Evolutionary conservation across 2,329 filamentous ascomycete genomes (phyloP).

Genomic region (Fusarium sp.): DNA sequence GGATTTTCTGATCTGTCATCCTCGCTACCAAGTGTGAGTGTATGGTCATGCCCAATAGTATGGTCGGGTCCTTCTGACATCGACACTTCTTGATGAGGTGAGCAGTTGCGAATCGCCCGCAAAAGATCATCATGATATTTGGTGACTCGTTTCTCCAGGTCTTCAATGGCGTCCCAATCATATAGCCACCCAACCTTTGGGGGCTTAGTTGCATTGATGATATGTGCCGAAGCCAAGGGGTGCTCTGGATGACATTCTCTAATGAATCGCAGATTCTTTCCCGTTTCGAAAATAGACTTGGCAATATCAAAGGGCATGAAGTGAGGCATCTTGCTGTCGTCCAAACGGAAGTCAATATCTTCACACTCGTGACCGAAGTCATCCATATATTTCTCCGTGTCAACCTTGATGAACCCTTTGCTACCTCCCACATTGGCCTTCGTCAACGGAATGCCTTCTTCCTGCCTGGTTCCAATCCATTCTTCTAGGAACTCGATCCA

Average conservation of each 20-base stretch:
- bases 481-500: slow-evolving; percentile 76
- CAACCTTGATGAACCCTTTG: slow-evolving; percentile 71
- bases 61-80: background rate
- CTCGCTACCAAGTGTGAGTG: slow-evolving; percentile 63
- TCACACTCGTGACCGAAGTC: slow-evolving; percentile 68
- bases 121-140: slow-evolving; percentile 50
- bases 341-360: slow-evolving; percentile 71
- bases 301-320: slow-evolving; percentile 79
- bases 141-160: slow-evolving; percentile 68
- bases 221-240: slow-evolving; percentile 67
- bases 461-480: slow-evolving; percentile 77
- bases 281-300: slow-evolving; percentile 80
- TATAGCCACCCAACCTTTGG: slow-evolving; percentile 75
- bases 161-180: slow-evolving; percentile 75
- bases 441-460: slow-evolving; percentile 65
- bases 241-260: slow-evolving; percentile 77
- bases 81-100: background rate
- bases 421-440: slow-evolving; percentile 57
- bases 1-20: slow-evolving; percentile 25
- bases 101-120: slow-evolving; percentile 32
- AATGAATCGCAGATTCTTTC: slow-evolving; percentile 79
- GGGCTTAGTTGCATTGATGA: slow-evolving; percentile 59
- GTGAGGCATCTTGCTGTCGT: slow-evolving; percentile 72
- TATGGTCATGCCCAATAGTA: background rate
- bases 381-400: slow-evolving; percentile 65